Evolutionary conservation across 2,329 filamentous ascomycete genomes (phyloP), one percentile per base, ranked within the genome.

Genomic region (Madurella fahalii): DNA sequence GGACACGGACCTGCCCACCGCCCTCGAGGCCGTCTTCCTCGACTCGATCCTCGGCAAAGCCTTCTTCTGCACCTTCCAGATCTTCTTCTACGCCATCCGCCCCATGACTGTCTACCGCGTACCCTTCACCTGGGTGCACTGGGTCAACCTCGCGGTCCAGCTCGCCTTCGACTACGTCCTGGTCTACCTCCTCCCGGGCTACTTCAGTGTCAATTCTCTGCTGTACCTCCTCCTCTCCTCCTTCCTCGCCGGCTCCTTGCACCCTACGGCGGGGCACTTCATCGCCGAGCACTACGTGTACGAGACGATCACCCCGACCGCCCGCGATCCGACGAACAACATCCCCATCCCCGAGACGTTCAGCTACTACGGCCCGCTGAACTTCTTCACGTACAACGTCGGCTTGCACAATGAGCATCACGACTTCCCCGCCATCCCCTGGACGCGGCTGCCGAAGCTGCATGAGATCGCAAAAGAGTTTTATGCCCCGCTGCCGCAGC

Each of bases 61-160:
- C 62, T 99, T 99, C 78, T 99, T 99, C 81, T 93, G 89, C 76
- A 99, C 94, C 63, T 99, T 96, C 77, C 94, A 99, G 74, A 96
- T 99, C 72, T 82, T 99, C 69, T 99, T 99, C 81, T 99, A 99
- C 77, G 94, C 94, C 65, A 74, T 99, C 48, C 89, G 94, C 15
- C 94, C 94, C 58, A 96, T 97, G 87, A 86, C 92, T 74, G 82
- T 99, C 64, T 96, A 96, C 80, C 83, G 84, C 64, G 81, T 97
- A 5, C 90, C 93, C 39, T 83, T 97, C 70, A 96, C 93, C 50
- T 81, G 80, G 67, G 84, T 96, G 54, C 92, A 96, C 73, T 79
- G 84, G 55, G 74, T 91, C 73, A 99, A 99, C 74, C 79, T 99
- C 50, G 70, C 76, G 57, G 81, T 83, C 4, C 93, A 99, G 73